Evolutionary conservation across 139 green algal species (phyloP).

Genomic region (Gonium pectorale): DNA sequence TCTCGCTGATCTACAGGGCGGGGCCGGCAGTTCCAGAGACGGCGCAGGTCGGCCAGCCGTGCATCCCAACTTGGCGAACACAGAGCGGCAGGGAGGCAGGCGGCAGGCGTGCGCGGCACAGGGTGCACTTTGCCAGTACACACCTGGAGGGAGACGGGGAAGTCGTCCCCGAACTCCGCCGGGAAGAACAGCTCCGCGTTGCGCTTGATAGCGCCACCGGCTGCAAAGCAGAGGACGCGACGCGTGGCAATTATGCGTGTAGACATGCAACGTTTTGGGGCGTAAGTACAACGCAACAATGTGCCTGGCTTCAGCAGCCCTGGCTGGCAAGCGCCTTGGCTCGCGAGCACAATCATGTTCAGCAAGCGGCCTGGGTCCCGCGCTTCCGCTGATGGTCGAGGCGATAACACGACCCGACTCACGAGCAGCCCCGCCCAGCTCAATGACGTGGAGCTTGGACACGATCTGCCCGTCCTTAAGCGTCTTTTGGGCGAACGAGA

Average conservation of each 20-base stretch:
- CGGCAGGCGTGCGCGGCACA: too few species aligned
- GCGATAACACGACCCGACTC: neutral
- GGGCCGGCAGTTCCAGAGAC: too few species aligned
- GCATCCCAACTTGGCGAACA: too few species aligned
- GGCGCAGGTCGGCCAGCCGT: too few species aligned
- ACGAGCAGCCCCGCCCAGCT: conserved; percentile 90
- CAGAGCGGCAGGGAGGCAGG: too few species aligned
- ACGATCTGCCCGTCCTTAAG: conserved; percentile 84
- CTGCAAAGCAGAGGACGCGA: neutral
- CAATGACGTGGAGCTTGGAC: conserved; percentile 99
- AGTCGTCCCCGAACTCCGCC: conserved; percentile 98
- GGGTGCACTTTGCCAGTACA: conserved; percentile 37
- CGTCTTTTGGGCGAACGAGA: conserved; percentile 98
- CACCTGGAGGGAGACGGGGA: conserved; percentile 97
- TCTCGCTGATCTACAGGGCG: conserved; percentile 63
- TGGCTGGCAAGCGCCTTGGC: too few species aligned
- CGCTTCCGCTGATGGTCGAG: neutral
- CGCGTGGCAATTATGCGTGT: too few species aligned
- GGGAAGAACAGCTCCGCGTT: conserved; percentile 99
- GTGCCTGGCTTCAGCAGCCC: too few species aligned
- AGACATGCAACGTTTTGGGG: too few species aligned
- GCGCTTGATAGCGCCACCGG: conserved; percentile 66
- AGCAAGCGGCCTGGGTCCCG: too few species aligned
- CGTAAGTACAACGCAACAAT: too few species aligned
- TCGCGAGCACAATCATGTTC: too few species aligned